Percentiles rank a stretch among this genome's conserved stretches.
These are phyloP conservation scores for Phallus indusiatus DNA, from an alignment of 768 basidiomycete genomes.

Conservation along the genomic window DNA sequence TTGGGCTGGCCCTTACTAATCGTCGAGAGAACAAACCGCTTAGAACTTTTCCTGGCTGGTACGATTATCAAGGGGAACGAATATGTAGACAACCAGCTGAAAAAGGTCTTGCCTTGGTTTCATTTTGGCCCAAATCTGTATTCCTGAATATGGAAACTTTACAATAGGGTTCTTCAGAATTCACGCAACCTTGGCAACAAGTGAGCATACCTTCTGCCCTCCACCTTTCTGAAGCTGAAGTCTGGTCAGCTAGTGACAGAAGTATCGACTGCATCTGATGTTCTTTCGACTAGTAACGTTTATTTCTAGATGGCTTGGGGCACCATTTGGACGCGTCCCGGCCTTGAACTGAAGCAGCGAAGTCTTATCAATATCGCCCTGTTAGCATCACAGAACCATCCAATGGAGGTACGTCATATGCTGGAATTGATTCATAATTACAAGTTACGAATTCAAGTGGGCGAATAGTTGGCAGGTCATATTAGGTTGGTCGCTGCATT, in stretches of 20 bases:
- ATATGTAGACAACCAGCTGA: conserved; percentile 9
- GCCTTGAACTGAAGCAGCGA: conserved; percentile 10
- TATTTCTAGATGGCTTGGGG: conserved; percentile 8
- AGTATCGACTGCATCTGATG: background rate
- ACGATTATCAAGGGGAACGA: conserved; percentile 1
- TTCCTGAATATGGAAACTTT: background rate
- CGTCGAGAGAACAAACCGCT: background rate
- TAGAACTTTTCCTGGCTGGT: background rate
- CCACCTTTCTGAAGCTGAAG: background rate
- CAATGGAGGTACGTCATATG: background rate
- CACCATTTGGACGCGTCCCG: conserved; percentile 9
- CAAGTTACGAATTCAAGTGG: background rate
- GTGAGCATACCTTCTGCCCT: background rate
- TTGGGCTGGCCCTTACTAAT: background rate
- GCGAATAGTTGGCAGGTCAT: conserved; percentile 5
- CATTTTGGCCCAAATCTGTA: background rate
- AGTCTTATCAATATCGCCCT: conserved; percentile 10
- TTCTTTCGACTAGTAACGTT: background rate
- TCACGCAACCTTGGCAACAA: conserved; percentile 9
- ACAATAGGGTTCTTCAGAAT: conserved; percentile 3
- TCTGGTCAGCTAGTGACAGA: conserved; percentile 2
- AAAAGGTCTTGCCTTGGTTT: background rate
- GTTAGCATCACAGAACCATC: conserved; percentile 5
- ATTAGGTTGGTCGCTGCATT: background rate
- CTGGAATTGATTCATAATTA: background rate